Evolutionary conservation across 805 yeast species (phyloP), one percentile per base, ranked within the genome.

Genomic region (Saturnispora mendoncae): DNA sequence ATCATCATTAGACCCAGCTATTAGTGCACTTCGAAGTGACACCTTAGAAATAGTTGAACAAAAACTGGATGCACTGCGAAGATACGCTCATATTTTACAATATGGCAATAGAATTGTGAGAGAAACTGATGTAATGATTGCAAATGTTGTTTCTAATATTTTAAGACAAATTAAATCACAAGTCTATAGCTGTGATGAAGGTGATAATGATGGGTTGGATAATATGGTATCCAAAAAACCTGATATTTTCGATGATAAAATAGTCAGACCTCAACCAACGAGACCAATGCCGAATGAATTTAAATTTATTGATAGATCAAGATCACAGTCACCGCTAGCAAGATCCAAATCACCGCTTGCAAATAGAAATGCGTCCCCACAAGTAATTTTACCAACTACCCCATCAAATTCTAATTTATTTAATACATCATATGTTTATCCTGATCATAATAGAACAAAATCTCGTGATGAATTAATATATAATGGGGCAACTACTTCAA

Each of bases 21-120:
- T 86, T 9, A 65, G 67, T 35, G 55, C 72, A 12, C 61, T 87
- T 19, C 71, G 80, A 1, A 74, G 68, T 14, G 95, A 87, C 52
- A 83, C 95, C 0, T 74, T 77, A 46, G 55, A 55, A 0, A 52
- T 81, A 19, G 77, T 80, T 1, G 67, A 67, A 38, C 74, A 72
- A 14, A 88, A 88, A 57, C 69, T 84, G 2, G 85, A 80, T 39
- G 70, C 84, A 0, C 69, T 86, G 15, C 65, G 76, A 14, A 66
- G 96, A 52, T 67, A 84, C 41, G 79, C 84, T 12, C 82, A 87
- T 46, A 74, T 85, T 2, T 66, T 84, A 45, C 76, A 80, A 42
- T 86, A 81, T 56, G 78, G 84, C 17, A 81, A 81, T 48, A 80
- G 77, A 51, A 77, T 87, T 38, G 82, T 84, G 40, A 74, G 71